phyloP scores from a whole-genome alignment of 208 protist genomes.

The Acanthamoeba sp. region DNA sequence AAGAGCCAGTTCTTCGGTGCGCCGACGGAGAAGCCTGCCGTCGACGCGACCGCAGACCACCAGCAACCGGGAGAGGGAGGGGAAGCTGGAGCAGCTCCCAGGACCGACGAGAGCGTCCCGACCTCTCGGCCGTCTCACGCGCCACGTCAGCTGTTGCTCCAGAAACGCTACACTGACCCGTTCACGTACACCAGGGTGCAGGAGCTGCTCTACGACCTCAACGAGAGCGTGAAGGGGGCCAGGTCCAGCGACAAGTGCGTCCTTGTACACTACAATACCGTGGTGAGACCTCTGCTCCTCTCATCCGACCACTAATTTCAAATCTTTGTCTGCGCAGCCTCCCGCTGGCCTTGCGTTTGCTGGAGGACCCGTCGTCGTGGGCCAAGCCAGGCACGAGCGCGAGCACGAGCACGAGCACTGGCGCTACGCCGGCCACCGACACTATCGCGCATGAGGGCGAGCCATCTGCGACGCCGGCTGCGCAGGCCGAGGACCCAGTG shows the following conservation, averaged over 20 bases:
- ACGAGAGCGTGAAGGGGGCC: not conserved
- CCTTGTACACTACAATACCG: too few species aligned
- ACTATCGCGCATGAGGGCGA: too few species aligned
- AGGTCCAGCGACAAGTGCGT: not conserved
- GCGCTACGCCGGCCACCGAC: too few species aligned
- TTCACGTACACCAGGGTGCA: slow-evolving; percentile 16
- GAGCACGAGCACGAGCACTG: not conserved
- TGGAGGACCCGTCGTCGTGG: not conserved
- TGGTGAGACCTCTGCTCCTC: not conserved
- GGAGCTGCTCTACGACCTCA: slow-evolving; percentile 9
- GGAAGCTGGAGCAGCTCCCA: not conserved
- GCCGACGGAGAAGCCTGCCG: not conserved
- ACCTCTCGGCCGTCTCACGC: not conserved
- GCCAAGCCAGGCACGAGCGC: not conserved
- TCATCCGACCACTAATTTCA: not conserved
- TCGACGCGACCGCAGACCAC: not conserved
- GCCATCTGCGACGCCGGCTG: too few species aligned
- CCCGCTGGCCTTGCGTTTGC: not conserved
- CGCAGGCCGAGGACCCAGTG: not conserved
- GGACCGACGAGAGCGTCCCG: not conserved
- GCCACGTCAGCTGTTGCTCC: not conserved
- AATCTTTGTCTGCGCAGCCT: too few species aligned
- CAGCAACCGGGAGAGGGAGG: not conserved
- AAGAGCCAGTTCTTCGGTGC: not conserved
- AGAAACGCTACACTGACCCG: slow-evolving; percentile 15